Base-by-base conservation (phyloP, 768 basidiomycete genomes). In the Rubroboletus pulcherrimus region DNA sequence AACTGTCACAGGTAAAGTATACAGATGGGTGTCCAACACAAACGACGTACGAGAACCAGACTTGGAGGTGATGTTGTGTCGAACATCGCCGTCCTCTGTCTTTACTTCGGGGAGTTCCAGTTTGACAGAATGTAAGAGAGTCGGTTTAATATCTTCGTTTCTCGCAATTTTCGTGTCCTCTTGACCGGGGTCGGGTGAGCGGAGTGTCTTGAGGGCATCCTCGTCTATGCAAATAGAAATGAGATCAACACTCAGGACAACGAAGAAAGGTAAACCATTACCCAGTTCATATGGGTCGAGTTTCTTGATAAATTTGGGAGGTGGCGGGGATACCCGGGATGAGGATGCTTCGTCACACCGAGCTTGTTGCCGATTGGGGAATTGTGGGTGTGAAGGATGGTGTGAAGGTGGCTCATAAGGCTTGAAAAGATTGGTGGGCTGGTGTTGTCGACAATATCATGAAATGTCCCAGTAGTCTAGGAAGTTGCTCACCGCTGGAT, bases 201-300 rank as follows among this genome's bases (percentile, higher is more conserved):
- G 68, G 30, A 70, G 55, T 6, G 54, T 8, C 1, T 37, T 49
- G 9, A 57, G 35, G 11, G 68, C 62, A 5, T 68, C 64, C 39
- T 71, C 70, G 1, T 71, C 68, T 71, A 24, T 15, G 7, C 6
- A 33, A 39, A 1, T 1, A 51, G 6, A 10, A 19, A 12, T 41
- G 10, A 38, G 26, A 31, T 2, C 5, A 42, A 39, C 11, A 3
- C 8, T 45, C 14, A 3, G 10, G 19, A 35, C 5, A 7, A 42
- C 2, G 1, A 38, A 17, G 24, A 21, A 4, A 5, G 2, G 15
- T 3, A 11, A 6, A 39, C 4, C 7, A 45, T 46, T 17, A 59
- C 70, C 70, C 19, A 68, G 26, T 37, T 70, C 68, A 6, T 70
- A 71, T 0, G 68, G 68, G 48, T 71, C 70, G 3, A 68, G 37